Evolutionary conservation across 1,139 yeast genomes (phyloP).

Genomic region (Hemisphaericaspora lyxosophila): DNA sequence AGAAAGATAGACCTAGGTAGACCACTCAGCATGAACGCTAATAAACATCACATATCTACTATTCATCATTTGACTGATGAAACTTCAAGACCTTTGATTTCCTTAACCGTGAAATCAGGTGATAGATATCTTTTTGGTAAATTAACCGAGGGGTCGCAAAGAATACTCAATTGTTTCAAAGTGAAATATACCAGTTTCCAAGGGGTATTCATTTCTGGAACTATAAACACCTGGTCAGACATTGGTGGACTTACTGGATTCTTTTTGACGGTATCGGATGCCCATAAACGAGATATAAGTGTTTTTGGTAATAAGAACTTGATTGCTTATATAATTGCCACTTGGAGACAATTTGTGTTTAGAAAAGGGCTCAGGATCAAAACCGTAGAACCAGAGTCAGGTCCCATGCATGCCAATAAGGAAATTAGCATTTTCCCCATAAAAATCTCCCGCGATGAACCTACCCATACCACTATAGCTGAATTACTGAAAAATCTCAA

Average conservation of each 20-base stretch:
- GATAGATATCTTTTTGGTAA: conserved; percentile 74
- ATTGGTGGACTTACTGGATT: conserved; percentile 91
- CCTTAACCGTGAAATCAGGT: conserved; percentile 52
- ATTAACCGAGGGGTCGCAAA: conserved; percentile 82
- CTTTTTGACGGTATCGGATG: conserved; percentile 80
- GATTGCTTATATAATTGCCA: conserved; percentile 58
- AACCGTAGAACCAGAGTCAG: conserved; percentile 39
- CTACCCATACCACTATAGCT: conserved; percentile 1
- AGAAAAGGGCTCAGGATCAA: conserved; percentile 67
- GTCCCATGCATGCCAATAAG: conserved; percentile 47
- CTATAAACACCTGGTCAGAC: conserved; percentile 61
- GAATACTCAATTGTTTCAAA: conserved; percentile 49
- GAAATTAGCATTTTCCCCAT: conserved; percentile 55
- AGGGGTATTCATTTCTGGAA: conserved; percentile 75
- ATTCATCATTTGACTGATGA: conserved; percentile 62
- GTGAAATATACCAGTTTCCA: conserved; percentile 55
- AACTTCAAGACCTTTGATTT: conserved; percentile 57
- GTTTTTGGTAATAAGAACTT: conserved; percentile 38
- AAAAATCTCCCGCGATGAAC: conserved; percentile 21
- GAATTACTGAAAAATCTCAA: conserved; percentile 6
- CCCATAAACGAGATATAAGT: conserved; percentile 55
- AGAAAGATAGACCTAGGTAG: no score
- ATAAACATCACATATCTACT: conserved; percentile 41
- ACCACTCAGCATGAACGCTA: not conserved
- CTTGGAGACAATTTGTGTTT: conserved; percentile 91